Evolutionary conservation across 305 asterid genomes (phyloP).

Genomic region (Withania somnifera): DNA sequence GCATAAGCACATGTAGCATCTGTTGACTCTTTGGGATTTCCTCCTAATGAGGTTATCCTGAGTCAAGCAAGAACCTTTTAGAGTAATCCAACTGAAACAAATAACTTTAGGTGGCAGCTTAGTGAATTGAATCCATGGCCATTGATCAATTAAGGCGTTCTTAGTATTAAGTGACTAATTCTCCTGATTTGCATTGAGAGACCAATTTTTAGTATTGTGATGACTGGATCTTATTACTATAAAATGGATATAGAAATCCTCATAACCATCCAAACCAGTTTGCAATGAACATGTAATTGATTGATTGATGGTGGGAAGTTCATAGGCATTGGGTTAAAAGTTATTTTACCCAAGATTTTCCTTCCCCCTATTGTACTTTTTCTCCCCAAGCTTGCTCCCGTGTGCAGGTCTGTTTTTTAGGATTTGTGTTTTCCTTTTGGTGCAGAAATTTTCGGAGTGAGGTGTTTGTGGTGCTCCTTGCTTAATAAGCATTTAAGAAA

Average conservation of each 20-base stretch:
- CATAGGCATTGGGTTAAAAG: not conserved
- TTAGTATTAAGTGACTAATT: too few relatives aligned
- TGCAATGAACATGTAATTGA: not conserved
- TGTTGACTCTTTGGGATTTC: too few relatives aligned
- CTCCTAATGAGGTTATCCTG: too few relatives aligned
- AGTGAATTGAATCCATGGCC: too few relatives aligned
- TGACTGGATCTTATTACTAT: too few relatives aligned
- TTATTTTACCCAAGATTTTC: not conserved
- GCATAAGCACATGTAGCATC: too few relatives aligned
- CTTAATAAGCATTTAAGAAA: not conserved
- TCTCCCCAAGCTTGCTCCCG: not conserved
- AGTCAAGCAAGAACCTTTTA: too few relatives aligned
- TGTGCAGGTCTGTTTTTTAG: not conserved
- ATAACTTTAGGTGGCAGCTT: too few relatives aligned
- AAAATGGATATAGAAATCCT: not conserved
- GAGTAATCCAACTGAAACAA: too few relatives aligned
- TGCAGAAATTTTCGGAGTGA: not conserved
- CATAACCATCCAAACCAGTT: not conserved
- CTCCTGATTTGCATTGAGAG: not conserved
- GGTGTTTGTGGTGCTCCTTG: not conserved
- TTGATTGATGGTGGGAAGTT: not conserved
- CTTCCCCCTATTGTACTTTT: not conserved
- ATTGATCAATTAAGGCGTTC: too few relatives aligned
- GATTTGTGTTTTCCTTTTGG: not conserved
- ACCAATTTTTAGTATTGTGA: not conserved